A percentile compares a stretch with the other conserved stretches of the same genome.
Conservation (phyloP, 352 stramenopile species). For the Globisporangium heterothallicum region DNA sequence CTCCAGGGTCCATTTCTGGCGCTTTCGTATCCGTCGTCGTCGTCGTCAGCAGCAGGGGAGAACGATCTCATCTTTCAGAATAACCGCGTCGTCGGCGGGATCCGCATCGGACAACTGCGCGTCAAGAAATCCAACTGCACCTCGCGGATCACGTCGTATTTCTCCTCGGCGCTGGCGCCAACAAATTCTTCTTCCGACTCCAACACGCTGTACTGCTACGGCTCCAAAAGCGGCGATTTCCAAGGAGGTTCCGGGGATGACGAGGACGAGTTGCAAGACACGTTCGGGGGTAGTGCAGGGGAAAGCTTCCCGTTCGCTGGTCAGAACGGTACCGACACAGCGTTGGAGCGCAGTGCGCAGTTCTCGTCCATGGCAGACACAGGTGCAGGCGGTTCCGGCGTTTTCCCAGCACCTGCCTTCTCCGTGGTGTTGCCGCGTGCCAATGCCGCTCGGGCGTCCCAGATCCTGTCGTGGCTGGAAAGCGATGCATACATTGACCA, state of each 20-base stretch:
- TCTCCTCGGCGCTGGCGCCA: constrained; percentile 4
- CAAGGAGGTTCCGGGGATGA: neutral
- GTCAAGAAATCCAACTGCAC: constrained; percentile 30
- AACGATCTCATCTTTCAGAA: constrained; percentile 12
- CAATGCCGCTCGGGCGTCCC: constrained; percentile 9
- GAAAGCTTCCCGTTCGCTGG: constrained; percentile 25
- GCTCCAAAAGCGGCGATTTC: constrained; percentile 17
- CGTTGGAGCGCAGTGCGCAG: constrained; percentile 20
- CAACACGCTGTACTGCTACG: constrained; percentile 19
- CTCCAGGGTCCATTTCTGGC: constrained; percentile 24
- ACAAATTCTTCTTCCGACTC: neutral
- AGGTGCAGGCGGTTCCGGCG: constrained; percentile 13
- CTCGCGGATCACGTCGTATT: constrained; percentile 24
- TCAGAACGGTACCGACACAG: constrained; percentile 29
- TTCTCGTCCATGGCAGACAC: constrained; percentile 33
- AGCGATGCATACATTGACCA: constrained; percentile 30
- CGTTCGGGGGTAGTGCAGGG: constrained; percentile 14
- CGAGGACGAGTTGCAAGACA: constrained; percentile 13
- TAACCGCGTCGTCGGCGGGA: constrained; percentile 34
- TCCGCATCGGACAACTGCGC: constrained; percentile 44
- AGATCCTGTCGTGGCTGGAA: constrained; percentile 23
- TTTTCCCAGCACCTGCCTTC: constrained; percentile 35
- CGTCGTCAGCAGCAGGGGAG: neutral
- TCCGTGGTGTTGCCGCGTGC: constrained; percentile 31
- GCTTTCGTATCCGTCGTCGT: constrained; percentile 14